Percentiles rank a stretch among this genome's conserved stretches.
Conservation (phyloP, 129 eudicot genomes). For the Calendula officinalis region DNA sequence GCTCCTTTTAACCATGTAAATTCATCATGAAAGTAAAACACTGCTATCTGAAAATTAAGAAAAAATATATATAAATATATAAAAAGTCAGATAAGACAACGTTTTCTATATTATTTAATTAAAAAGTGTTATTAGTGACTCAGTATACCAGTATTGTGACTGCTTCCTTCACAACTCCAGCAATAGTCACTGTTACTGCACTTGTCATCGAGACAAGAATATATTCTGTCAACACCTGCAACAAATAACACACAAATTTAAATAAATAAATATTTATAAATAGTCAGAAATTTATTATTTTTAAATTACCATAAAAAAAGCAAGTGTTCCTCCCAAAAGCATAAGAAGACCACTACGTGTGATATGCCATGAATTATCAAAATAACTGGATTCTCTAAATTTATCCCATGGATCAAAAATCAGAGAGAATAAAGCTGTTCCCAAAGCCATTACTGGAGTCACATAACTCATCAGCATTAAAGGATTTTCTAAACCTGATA, state of each 20-base stretch:
- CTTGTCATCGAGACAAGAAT: slow-evolving; percentile 89
- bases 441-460: slow-evolving; percentile 89
- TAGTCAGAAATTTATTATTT: not conserved
- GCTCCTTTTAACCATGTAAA: slow-evolving; percentile 88
- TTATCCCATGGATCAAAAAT: slow-evolving; percentile 88
- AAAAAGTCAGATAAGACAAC: not conserved
- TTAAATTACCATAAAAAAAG: slow-evolving; percentile 78
- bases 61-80: not conserved
- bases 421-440: slow-evolving; percentile 75
- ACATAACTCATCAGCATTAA: slow-evolving; percentile 85
- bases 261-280: not conserved
- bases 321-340: slow-evolving; percentile 96
- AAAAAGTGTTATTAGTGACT: slow-evolving; percentile 5
- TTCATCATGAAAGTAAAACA: slow-evolving; percentile 91
- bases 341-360: slow-evolving; percentile 69
- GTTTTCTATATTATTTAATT: not conserved
- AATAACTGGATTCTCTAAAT: slow-evolving; percentile 57
- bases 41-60: slow-evolving; percentile 75
- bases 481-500: slow-evolving; percentile 84
- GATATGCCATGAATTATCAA: slow-evolving; percentile 81
- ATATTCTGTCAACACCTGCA: slow-evolving; percentile 89
- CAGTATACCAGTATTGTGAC: slow-evolving; percentile 95
- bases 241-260: slow-evolving; percentile 10
- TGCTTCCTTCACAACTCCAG: slow-evolving; percentile 98
- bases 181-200: slow-evolving; percentile 95